Conservation (phyloP, 768 basidiomycete genomes). For the Agaricus sinodeliciosus region DNA sequence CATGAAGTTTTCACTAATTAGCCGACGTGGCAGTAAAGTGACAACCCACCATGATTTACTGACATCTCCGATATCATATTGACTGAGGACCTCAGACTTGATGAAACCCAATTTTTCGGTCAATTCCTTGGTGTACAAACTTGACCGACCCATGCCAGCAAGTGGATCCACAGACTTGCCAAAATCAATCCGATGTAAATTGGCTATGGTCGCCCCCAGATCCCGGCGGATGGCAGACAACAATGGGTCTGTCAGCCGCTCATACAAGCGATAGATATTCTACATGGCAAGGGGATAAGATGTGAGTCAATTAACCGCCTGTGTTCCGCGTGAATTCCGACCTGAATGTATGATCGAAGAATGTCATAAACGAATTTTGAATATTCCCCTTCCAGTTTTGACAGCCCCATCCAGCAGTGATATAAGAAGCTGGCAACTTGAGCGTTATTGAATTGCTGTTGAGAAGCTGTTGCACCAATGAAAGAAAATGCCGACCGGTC, state of each 20-base stretch:
- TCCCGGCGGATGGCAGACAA: conserved; percentile 72
- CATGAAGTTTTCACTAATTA: background rate
- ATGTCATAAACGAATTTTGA: conserved; percentile 47
- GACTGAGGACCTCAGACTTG: conserved; percentile 67
- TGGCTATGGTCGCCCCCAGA: conserved; percentile 67
- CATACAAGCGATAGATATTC: conserved; percentile 47
- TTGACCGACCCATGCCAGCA: conserved; percentile 59
- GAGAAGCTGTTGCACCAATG: conserved; percentile 69
- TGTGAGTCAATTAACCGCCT: background rate
- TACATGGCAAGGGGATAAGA: conserved; percentile 17
- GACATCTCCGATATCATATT: conserved; percentile 67
- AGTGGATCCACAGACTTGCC: conserved; percentile 63
- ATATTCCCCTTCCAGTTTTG: conserved; percentile 64
- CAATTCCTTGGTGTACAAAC: conserved; percentile 88
- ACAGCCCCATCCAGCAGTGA: conserved; percentile 64
- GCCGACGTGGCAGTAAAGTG: conserved; percentile 4
- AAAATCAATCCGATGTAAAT: conserved; percentile 83
- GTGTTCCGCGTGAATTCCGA: conserved; percentile 24
- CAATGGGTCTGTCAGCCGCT: conserved; percentile 55
- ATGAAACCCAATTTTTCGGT: conserved; percentile 82
- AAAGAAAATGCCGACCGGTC: conserved; percentile 77
- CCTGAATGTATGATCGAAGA: conserved; percentile 53
- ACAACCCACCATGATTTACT: conserved; percentile 59
- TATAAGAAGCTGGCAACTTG: conserved; percentile 76
- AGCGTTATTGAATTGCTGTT: conserved; percentile 73